Evolutionary conservation across 2,329 filamentous ascomycete species (phyloP).

Genomic region (Epichloe coenophiala): DNA sequence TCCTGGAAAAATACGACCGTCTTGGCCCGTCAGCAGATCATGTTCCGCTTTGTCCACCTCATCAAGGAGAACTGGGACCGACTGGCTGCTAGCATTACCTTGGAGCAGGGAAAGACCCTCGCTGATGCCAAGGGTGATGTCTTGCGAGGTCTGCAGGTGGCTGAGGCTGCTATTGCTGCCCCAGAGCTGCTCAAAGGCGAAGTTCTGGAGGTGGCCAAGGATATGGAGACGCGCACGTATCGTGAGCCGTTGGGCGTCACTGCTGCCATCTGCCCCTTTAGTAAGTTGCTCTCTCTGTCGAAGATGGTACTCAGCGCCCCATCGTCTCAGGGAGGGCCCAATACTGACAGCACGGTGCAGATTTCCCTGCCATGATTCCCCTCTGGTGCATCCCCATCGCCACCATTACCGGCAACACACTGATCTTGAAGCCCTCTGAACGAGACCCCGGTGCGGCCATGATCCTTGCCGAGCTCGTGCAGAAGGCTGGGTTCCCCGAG

Average conservation of each 20-base stretch:
- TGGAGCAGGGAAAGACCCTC: conserved; percentile 83
- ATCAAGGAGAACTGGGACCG: conserved; percentile 79
- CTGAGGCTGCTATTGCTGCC: conserved; percentile 68
- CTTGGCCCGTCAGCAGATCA: conserved; percentile 65
- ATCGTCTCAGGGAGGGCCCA: not conserved
- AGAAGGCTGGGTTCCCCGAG: conserved; percentile 69
- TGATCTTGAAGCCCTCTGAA: conserved; percentile 78
- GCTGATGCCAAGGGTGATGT: conserved; percentile 74
- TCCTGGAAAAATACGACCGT: conserved; percentile 61
- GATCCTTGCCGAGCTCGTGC: conserved; percentile 69
- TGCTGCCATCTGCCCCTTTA: conserved; percentile 78
- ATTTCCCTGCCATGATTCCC: conserved; percentile 87
- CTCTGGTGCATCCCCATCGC: conserved; percentile 84
- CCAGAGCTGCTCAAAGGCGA: conserved; percentile 74
- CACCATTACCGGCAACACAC: conserved; percentile 70
- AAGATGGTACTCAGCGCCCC: too few species aligned
- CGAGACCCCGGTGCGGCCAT: conserved; percentile 73
- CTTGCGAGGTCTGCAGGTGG: conserved; percentile 69
- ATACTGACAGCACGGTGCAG: conserved; percentile 24
- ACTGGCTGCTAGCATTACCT: conserved; percentile 69
- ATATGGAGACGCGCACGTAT: conserved; percentile 80
- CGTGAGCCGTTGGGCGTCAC: conserved; percentile 70
- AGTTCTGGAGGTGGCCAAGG: conserved; percentile 72
- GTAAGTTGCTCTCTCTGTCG: conserved; percentile 25
- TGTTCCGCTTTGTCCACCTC: conserved; percentile 73